Evolutionary conservation across 2,329 filamentous ascomycete genomes (phyloP), one percentile per base, ranked within the genome.

Genomic region (Xylaria sp.): DNA sequence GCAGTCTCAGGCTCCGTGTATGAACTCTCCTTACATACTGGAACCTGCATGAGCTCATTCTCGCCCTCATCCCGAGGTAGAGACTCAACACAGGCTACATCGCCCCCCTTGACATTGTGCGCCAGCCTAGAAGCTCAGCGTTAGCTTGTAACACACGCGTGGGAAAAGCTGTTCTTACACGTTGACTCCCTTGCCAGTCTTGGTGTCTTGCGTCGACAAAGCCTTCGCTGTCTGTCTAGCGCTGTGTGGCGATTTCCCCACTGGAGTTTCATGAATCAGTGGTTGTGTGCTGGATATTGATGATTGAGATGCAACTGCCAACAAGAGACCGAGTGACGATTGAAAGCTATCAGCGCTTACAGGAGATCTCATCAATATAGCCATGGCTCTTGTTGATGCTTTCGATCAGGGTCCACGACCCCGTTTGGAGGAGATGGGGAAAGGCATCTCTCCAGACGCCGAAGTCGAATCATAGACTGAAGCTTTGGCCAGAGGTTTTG

Each of bases 31-130:
- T 67, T 63, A 0, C 19, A 59, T 0, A 57, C 61, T 10, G 47
- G 30, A 0, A 72, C 70, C 10, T 54, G 66, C 11, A 6, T 60
- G 63, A 77, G 83, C 10, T 60, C 54, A 57, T 81, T 82, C 66
- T 83, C 80, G 51, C 83, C 80, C 2, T 79, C 79, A 63, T 83
- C 83, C 60, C 82, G 80, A 0, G 83, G 72, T 0, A 83, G 66
- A 13, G 37, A 42, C 64, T 83, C 81, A 37, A 83, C 69, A 63
- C 82, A 83, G 42, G 77, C 73, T 0, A 76, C 72, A 4, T 74
- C 70, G 52, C 71, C 23, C 23, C 23, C 23, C 4, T 30, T 78
- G 0, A 80, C 64, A 39, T 78, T 75, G 42, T 72, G 71, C 1
- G 74, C 74, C 13, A 79, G 61, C 5, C 77, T 79, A 49, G 16